Conservation (phyloP, 2,329 filamentous ascomycete genomes). For the Ascochyta fabae region DNA sequence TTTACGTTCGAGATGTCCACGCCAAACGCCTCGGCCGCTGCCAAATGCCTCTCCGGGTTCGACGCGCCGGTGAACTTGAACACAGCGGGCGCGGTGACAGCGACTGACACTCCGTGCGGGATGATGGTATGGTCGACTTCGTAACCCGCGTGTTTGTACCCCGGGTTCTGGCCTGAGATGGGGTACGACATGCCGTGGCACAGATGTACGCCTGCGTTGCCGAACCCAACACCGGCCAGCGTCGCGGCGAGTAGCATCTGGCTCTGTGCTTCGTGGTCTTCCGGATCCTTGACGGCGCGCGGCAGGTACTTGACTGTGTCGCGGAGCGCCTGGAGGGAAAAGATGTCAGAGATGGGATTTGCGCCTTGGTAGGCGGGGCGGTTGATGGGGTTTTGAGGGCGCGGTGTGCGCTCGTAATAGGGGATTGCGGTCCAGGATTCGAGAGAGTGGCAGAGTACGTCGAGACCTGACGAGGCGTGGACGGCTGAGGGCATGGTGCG, state of each 20-base stretch:
- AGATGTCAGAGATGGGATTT: constrained; percentile 97
- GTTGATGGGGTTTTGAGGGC: constrained; percentile 87
- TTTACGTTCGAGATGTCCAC: constrained; percentile 89
- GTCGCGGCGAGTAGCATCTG: constrained; percentile 97
- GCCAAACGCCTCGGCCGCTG: constrained; percentile 88
- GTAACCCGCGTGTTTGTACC: constrained; percentile 90
- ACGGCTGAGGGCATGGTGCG: constrained; percentile 95
- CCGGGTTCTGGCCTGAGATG: constrained; percentile 92
- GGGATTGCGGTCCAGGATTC: constrained; percentile 99
- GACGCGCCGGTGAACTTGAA: constrained; percentile 92
- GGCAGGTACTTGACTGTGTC: constrained; percentile 92
- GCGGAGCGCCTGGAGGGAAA: constrained; percentile 83
- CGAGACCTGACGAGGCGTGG: constrained; percentile 87
- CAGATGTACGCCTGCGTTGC: constrained; percentile 93
- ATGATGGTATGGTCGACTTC: constrained; percentile 78
- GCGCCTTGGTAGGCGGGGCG: constrained; percentile 95
- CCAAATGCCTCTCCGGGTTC: constrained; percentile 90
- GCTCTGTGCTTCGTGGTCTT: constrained; percentile 89
- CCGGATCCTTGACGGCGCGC: constrained; percentile 82
- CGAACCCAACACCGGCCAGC: constrained; percentile 92
- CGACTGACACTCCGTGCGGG: constrained; percentile 93
- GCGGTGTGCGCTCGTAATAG: constrained; percentile 81
- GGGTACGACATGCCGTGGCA: constrained; percentile 96
- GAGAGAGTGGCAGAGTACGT: constrained; percentile 92
- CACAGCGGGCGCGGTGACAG: constrained; percentile 89